These are phyloP conservation scores for Cryptosporidium parvum DNA, from an alignment of 169 alveolate genomes.

Conservation along the genomic window DNA sequence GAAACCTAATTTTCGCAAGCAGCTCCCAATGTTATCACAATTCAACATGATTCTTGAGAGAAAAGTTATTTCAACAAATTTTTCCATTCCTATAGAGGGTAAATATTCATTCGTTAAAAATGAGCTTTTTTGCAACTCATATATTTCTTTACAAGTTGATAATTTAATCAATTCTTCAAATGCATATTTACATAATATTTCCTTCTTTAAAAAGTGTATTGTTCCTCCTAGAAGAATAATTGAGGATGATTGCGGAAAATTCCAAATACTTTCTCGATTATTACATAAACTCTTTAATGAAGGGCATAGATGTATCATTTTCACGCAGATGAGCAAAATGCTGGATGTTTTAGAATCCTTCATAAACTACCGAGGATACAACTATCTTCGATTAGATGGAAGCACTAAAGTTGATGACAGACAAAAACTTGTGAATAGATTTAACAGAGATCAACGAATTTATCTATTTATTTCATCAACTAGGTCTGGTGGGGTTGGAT, in stretches of 20 bases:
- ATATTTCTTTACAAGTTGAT: constrained; percentile 18
- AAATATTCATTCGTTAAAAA: constrained; percentile 32
- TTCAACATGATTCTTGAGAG: constrained; percentile 8
- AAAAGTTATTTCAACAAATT: background rate
- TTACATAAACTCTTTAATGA: constrained; percentile 89
- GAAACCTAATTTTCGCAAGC: background rate
- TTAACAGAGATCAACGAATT: constrained; percentile 93
- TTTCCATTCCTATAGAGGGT: constrained; percentile 25
- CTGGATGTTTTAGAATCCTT: constrained; percentile 96
- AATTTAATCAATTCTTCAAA: background rate
- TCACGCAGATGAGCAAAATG: constrained; percentile 98
- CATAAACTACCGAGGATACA: constrained; percentile 93
- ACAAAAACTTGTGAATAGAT: constrained; percentile 94
- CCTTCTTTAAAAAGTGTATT: constrained; percentile 71
- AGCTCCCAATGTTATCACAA: constrained; percentile 18
- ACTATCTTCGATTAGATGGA: constrained; percentile 98
- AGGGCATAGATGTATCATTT: constrained; percentile 95
- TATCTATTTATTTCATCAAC: constrained; percentile 97
- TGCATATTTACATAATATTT: background rate
- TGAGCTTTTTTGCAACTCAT: constrained; percentile 3
- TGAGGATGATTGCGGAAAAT: constrained; percentile 96
- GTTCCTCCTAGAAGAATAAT: constrained; percentile 86
- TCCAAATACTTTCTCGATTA: constrained; percentile 85
- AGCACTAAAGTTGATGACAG: constrained; percentile 96
- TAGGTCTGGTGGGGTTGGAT: constrained; percentile 98